Evolutionary conservation across 306 rosid species (phyloP), one percentile per base, ranked within the genome.

Genomic region (Biancaea sappan): DNA sequence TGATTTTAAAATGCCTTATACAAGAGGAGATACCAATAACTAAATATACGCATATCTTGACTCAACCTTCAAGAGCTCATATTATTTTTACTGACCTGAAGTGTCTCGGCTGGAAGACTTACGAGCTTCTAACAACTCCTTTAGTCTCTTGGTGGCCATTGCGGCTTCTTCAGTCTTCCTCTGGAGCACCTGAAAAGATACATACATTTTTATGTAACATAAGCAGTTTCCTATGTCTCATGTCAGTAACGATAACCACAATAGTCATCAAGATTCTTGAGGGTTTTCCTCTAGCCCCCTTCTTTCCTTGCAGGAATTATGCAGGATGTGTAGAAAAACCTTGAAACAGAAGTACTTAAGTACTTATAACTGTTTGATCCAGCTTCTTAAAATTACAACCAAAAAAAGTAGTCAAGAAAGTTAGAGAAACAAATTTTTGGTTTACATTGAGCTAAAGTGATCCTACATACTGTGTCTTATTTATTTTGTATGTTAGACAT

Each of bases 141-240:
- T 94, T 70, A 94, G 86, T 90, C 91, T 91, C 83, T 91, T 94
- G 74, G 98, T 94, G 73, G 98, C 98, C 96, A 89, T 86, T 73
- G 98, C 92, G 71, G 98, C 98, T 85, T 94, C 98, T 86, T 94
- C 98, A 13, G 98, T 89, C 87, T 94, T 94, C 78, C 98, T 86
- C 62, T 94, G 98, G 76, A 94, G 98, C 79, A 94, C 98, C 98
- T 94, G 81, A 77, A 79, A 41, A 76, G 46, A 73, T 73, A 70
- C 29, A 52, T 14, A 40, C 46, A 2, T 38, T 47, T 43, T 64
- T 21, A 19, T 62, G 50, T 24, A 53, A 47, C 43, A 46, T 64
- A 52, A 51, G 9, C 32, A 51, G 50, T 66, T 64, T 64, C 25
- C 69, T 50, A 52, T 32, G 34, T 38, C 15, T 72, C 35, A 34